Conservation (phyloP, 345 rosid species). For the Eucalyptus decipiens region DNA sequence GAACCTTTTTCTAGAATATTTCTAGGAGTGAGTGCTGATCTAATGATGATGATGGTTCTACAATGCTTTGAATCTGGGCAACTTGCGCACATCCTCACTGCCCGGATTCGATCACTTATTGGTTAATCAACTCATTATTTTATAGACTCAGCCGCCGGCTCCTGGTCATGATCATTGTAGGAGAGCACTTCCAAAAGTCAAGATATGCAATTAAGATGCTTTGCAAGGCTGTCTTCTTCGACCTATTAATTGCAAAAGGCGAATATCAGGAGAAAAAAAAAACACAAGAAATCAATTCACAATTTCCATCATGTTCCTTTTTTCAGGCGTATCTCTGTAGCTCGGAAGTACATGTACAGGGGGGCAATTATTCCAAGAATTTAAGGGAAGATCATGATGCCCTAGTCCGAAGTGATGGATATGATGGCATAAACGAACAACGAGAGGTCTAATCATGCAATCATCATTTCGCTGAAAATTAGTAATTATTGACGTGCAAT, state of each 20-base stretch:
- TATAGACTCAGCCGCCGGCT: neutral
- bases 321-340: neutral
- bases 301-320: neutral
- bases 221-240: neutral
- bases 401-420: neutral
- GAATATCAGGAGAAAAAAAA: neutral
- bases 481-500: neutral
- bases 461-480: neutral
- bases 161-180: neutral
- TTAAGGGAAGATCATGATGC: neutral
- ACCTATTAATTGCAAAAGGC: neutral
- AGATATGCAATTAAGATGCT: neutral
- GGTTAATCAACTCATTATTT: neutral
- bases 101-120: neutral
- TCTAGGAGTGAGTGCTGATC: neutral
- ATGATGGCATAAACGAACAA: neutral
- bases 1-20: neutral
- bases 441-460: neutral
- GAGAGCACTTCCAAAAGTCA: neutral
- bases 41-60: neutral
- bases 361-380: neutral
- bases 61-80: neutral
- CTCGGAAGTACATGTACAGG: neutral
- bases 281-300: neutral
- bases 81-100: neutral